These are phyloP conservation scores for Dictyostelium firmibasis DNA, from an alignment of 78 protist species.

Conservation along the genomic window DNA sequence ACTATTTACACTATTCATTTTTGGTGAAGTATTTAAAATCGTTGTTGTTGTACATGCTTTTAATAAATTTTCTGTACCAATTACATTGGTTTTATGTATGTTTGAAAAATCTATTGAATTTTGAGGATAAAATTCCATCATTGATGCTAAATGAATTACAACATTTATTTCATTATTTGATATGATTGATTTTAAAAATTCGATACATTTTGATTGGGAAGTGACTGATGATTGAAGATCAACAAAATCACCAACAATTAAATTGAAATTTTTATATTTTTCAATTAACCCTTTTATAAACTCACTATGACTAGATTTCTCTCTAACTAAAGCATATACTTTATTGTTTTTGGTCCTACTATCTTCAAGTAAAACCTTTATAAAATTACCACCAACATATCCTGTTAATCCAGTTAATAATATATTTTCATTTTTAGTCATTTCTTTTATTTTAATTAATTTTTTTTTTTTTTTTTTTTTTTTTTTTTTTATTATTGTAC, in stretches of 20 bases:
- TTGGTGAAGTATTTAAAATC: not conserved
- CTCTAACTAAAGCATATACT: constrained; percentile 55
- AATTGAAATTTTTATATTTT: not conserved
- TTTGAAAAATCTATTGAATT: not conserved
- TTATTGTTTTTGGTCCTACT: not conserved
- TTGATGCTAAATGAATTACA: constrained; percentile 41
- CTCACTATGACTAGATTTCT: not conserved
- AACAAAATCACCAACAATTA: constrained; percentile 28
- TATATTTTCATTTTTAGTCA: constrained; percentile 9
- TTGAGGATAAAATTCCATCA: constrained; percentile 51
- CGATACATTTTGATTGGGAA: not conserved
- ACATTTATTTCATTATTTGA: not conserved
- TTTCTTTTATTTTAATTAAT: no score
- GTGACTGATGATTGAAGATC: not conserved
- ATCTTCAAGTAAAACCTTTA: constrained; percentile 9
- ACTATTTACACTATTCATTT: not conserved
- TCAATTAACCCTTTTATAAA: not conserved
- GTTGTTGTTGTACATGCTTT: constrained; percentile 16
- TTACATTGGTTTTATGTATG: constrained; percentile 36
- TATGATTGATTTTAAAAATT: not conserved
- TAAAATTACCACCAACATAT: constrained; percentile 30
- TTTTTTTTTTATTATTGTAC: not conserved
- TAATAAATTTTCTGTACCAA: constrained; percentile 51
- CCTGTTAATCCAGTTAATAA: constrained; percentile 63
- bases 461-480: not conserved